These are phyloP conservation scores for Acmispon strigosus DNA, from an alignment of 306 rosid genomes.

Conservation along the genomic window DNA sequence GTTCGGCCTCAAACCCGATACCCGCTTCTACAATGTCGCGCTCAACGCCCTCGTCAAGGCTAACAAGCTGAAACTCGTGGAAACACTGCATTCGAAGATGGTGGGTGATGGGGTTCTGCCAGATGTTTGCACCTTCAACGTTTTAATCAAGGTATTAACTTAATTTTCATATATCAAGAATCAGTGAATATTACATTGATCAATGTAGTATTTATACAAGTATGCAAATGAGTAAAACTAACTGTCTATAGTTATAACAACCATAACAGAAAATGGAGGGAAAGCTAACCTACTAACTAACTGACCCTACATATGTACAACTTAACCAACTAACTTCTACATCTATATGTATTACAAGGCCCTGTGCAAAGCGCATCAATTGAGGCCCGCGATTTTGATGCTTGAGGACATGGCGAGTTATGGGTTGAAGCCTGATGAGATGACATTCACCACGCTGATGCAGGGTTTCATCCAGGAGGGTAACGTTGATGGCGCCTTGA, in stretches of 20 bases:
- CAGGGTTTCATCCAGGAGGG: conserved; percentile 76
- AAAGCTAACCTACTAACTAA: too few relatives aligned
- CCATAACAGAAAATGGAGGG: too few relatives aligned
- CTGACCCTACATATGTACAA: too few relatives aligned
- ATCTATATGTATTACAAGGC: conserved; percentile 25
- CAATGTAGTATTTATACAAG: too few relatives aligned
- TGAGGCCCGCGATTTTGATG: conserved; percentile 76
- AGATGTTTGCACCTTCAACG: conserved; percentile 62
- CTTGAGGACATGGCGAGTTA: conserved; percentile 69
- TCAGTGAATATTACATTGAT: too few relatives aligned
- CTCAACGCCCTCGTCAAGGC: conserved; percentile 62
- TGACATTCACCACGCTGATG: conserved; percentile 67
- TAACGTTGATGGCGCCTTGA: conserved; percentile 60
- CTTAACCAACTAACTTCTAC: too few relatives aligned
- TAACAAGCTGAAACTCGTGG: conserved; percentile 64
- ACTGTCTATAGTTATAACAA: too few relatives aligned
- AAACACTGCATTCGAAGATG: conserved; percentile 53
- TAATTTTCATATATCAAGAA: too few relatives aligned
- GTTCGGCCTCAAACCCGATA: conserved; percentile 48
- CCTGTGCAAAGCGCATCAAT: conserved; percentile 76
- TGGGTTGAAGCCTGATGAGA: conserved; percentile 66
- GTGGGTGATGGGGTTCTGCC: conserved; percentile 40
- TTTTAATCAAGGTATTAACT: conserved; percentile 37
- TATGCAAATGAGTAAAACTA: too few relatives aligned
- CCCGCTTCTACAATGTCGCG: conserved; percentile 52